These are phyloP conservation scores for Iodosphaeria phyllophila DNA, from an alignment of 2,329 filamentous ascomycete species.

Conservation along the genomic window DNA sequence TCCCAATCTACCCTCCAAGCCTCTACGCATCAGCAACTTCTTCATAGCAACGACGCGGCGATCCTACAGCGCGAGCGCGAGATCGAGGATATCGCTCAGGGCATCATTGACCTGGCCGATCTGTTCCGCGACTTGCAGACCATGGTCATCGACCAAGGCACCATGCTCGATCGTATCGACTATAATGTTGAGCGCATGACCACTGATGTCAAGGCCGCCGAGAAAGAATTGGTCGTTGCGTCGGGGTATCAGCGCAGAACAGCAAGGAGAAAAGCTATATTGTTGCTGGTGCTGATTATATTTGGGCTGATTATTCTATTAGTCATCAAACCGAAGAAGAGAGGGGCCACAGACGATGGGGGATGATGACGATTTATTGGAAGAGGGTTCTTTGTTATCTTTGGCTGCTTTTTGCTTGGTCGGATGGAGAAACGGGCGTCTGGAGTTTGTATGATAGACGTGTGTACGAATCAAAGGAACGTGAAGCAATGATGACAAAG, in stretches of 20 bases:
- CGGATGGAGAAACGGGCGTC: too few species aligned
- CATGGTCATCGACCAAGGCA: slow-evolving; percentile 89
- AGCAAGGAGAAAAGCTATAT: slow-evolving; percentile 81
- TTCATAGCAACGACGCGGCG: slow-evolving; percentile 60
- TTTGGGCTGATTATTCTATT: slow-evolving; percentile 74
- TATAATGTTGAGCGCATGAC: slow-evolving; percentile 96
- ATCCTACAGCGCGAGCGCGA: slow-evolving; percentile 89
- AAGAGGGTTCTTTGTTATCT: too few species aligned
- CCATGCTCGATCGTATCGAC: slow-evolving; percentile 84
- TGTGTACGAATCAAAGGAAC: too few species aligned
- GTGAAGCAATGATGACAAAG: too few species aligned
- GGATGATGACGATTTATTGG: not conserved
- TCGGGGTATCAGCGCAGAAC: slow-evolving; percentile 76
- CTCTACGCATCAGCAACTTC: slow-evolving; percentile 37
- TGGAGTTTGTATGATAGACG: too few species aligned
- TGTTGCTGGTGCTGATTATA: slow-evolving; percentile 71
- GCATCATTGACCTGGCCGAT: slow-evolving; percentile 91
- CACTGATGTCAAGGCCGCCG: slow-evolving; percentile 80
- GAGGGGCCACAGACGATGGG: slow-evolving; percentile 4
- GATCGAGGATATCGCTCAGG: slow-evolving; percentile 94
- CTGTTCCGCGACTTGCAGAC: slow-evolving; percentile 91
- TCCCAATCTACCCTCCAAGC: slow-evolving; percentile 79
- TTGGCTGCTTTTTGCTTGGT: too few species aligned
- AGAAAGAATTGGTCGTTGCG: slow-evolving; percentile 78
- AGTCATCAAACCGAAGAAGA: slow-evolving; percentile 56